Evolutionary conservation across 768 basidiomycete species (phyloP).

Genomic region (Brasilioporus rufonigricans): DNA sequence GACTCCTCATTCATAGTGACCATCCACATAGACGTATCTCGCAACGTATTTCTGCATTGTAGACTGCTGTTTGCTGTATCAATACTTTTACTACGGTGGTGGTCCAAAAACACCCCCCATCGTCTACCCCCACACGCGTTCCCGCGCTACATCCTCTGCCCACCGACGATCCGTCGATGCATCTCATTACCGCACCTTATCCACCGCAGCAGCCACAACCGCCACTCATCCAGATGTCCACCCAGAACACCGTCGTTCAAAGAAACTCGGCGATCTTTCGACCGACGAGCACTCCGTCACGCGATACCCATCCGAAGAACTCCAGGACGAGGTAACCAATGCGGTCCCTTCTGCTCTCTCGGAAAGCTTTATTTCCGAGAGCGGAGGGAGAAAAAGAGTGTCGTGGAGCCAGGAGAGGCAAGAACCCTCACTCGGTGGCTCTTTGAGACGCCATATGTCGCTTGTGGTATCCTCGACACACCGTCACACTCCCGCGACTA

Average conservation of each 20-base stretch:
- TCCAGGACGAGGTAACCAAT: constrained; percentile 48
- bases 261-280: constrained; percentile 27
- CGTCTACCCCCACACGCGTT: constrained; percentile 39
- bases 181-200: constrained; percentile 66
- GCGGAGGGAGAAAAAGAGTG: constrained; percentile 53
- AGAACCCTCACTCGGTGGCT: constrained; percentile 41
- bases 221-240: constrained; percentile 59
- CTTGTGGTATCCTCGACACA: constrained; percentile 33
- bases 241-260: constrained; percentile 33
- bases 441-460: constrained; percentile 38
- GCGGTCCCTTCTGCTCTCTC: constrained; percentile 55
- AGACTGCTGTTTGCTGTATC: constrained; percentile 70
- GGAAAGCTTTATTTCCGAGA: constrained; percentile 79
- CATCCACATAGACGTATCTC: constrained; percentile 67
- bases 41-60: constrained; percentile 88
- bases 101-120: constrained; percentile 34
- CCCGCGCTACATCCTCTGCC: constrained; percentile 41
- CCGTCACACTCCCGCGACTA: constrained; percentile 26
- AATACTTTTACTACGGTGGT: constrained; percentile 77
- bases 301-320: constrained; percentile 22
- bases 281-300: constrained; percentile 18
- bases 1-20: constrained; percentile 4
- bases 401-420: constrained; percentile 74
- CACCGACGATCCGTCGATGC: constrained; percentile 54
- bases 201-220: constrained; percentile 64